These are phyloP conservation scores for Pichia sp. DNA, from an alignment of 1,139 yeast species.

Conservation along the genomic window DNA sequence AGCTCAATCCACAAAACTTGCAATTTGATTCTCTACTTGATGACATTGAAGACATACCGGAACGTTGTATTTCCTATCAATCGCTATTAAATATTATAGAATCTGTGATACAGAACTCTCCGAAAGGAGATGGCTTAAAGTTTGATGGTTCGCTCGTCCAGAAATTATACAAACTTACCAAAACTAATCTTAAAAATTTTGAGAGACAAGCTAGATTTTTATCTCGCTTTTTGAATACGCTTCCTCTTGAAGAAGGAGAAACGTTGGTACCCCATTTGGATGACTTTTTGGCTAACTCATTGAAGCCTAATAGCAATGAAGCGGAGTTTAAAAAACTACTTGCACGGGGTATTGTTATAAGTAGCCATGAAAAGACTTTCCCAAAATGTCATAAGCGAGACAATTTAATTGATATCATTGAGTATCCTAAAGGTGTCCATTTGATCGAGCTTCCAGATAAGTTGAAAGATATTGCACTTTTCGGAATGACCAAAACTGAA, in stretches of 20 bases:
- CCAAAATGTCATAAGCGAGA: constrained; percentile 11
- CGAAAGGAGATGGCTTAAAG: constrained; percentile 13
- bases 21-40: constrained; percentile 22
- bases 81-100: neutral
- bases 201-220: constrained; percentile 20
- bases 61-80: neutral
- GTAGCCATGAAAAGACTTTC: neutral
- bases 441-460: constrained; percentile 25
- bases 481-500: constrained; percentile 11
- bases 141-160: constrained; percentile 7
- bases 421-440: constrained; percentile 24
- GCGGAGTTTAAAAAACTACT: neutral
- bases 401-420: constrained; percentile 11
- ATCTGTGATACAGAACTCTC: neutral
- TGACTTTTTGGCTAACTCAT: constrained; percentile 1
- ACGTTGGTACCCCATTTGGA: constrained; percentile 10
- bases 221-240: constrained; percentile 20
- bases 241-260: constrained; percentile 5
- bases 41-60: constrained; percentile 5
- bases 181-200: constrained; percentile 19
- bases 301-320: neutral
- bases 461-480: constrained; percentile 22
- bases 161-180: constrained; percentile 17
- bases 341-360: neutral
- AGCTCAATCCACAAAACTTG: constrained; percentile 17